phyloP scores from a whole-genome alignment of 164 flowering plant genomes.

The Malania oleifera region DNA sequence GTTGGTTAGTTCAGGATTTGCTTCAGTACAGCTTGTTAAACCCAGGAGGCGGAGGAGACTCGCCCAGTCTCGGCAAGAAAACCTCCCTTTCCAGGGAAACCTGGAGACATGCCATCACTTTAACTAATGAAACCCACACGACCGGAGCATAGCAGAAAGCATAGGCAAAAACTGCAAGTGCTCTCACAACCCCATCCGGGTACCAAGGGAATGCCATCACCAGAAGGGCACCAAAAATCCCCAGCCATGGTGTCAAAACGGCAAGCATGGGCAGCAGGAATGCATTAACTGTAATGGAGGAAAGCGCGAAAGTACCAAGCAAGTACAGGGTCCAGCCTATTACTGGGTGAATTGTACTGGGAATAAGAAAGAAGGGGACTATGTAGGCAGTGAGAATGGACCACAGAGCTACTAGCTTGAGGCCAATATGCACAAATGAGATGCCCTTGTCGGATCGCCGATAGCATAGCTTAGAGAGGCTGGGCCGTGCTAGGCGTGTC shows the following conservation, averaged over 20 bases:
- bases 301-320: constrained; percentile 57
- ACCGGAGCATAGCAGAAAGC: constrained; percentile 75
- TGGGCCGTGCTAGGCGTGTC: constrained; percentile 64
- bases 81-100: constrained; percentile 62
- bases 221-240: constrained; percentile 55
- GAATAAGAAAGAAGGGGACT: constrained; percentile 69
- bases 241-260: constrained; percentile 58
- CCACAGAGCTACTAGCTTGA: constrained; percentile 61
- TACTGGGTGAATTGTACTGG: constrained; percentile 73
- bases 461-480: constrained; percentile 67
- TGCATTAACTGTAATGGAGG: constrained; percentile 43
- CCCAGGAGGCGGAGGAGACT: constrained; percentile 43
- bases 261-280: constrained; percentile 64
- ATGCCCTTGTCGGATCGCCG: constrained; percentile 55
- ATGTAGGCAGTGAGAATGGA: constrained; percentile 64
- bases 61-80: constrained; percentile 54
- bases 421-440: constrained; percentile 35
- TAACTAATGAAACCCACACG: constrained; percentile 46
- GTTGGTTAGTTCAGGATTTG: constrained; percentile 9
- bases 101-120: constrained; percentile 53
- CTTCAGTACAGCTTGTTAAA: constrained; percentile 62
- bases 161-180: constrained; percentile 62
- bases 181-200: constrained; percentile 63
- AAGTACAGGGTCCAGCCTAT: constrained; percentile 88
- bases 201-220: constrained; percentile 96